Conservation (phyloP, 1,139 yeast genomes). For the Nakaseomyces bracarensis region DNA sequence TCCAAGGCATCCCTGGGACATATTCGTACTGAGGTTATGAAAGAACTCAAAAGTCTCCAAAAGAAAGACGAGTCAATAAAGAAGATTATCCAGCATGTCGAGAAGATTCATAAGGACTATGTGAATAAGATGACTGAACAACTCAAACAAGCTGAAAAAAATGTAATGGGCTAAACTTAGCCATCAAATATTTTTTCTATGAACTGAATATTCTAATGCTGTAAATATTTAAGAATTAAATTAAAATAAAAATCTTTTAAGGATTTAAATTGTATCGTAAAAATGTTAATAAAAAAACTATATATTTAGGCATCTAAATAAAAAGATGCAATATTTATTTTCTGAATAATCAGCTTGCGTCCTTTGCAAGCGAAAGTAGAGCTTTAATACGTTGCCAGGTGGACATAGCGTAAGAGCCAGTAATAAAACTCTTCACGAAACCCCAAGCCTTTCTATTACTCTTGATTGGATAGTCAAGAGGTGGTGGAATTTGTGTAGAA, state of each 20-base stretch:
- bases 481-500: conserved; percentile 75
- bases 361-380: conserved; percentile 41
- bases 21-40: conserved; percentile 54
- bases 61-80: conserved; percentile 51
- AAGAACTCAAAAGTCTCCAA: conserved; percentile 47
- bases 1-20: conserved; percentile 47
- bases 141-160: conserved; percentile 53
- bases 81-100: conserved; percentile 50
- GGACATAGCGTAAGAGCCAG: conserved; percentile 76
- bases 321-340: background rate
- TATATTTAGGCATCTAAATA: conserved; percentile 4
- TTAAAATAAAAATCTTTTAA: background rate
- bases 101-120: conserved; percentile 58
- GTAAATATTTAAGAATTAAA: background rate
- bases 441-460: conserved; percentile 81
- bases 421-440: conserved; percentile 71
- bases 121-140: conserved; percentile 48
- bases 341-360: conserved; percentile 20
- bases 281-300: background rate
- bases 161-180: conserved; percentile 21
- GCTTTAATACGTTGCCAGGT: conserved; percentile 59
- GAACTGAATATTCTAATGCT: conserved; percentile 4
- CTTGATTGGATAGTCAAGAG: conserved; percentile 82
- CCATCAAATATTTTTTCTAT: too few species aligned
- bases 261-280: background rate